Base-by-base conservation (phyloP, 2,329 filamentous ascomycete genomes). In the Diaporthe humulicola region DNA sequence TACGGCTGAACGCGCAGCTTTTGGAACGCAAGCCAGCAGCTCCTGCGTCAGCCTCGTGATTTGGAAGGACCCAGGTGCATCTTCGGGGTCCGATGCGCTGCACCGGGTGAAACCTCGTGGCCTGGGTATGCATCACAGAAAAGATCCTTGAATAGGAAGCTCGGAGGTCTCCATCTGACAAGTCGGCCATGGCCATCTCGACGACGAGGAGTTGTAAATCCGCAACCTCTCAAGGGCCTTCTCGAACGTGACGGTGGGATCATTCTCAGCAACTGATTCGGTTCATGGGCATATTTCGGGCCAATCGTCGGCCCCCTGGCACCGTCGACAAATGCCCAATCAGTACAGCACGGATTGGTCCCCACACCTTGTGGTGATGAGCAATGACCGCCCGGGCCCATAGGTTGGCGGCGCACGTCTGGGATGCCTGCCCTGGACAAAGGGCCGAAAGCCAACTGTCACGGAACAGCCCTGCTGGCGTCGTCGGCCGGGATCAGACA, bases 401-500 rank as follows among this genome's bases (percentile, higher is more conserved):
- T 42, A 30, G 61, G 54, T 70, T 58, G 42, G 33, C 66, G 56
- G 57, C 48, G 36, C 25, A 74, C 30, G 67, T 73, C 67, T 70
- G 45, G 50, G 60, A 75, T 73, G 74, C 74, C 64, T 73, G 71
- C 70, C 74, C 61, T 70, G 33, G 50, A 70, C 28, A 75, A 75
- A 75, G 74, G 74, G 74, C 74, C 74, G 74, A 75, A 75, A 75
- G 64, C 70, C 58, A 73, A 36, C 40, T 57, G 72, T 74, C 64
- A 74, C 72, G 64, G 50, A 70, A 64, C 57, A 61, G 70, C 70
- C 70, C 57, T 72, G 70, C 70, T 72, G 61, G 56, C 71, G 61
- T 48, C 71, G 66, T 57, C 60, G 71, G 42, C 60, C 70, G 57
- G 54, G 52, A 69, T 69, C 48, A 69, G 48, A 64, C 38, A 72